A percentile compares a stretch with the other conserved stretches of the same genome.
These are phyloP conservation scores for Lachnellula arida DNA, from an alignment of 2,329 filamentous ascomycete species.

Conservation along the genomic window DNA sequence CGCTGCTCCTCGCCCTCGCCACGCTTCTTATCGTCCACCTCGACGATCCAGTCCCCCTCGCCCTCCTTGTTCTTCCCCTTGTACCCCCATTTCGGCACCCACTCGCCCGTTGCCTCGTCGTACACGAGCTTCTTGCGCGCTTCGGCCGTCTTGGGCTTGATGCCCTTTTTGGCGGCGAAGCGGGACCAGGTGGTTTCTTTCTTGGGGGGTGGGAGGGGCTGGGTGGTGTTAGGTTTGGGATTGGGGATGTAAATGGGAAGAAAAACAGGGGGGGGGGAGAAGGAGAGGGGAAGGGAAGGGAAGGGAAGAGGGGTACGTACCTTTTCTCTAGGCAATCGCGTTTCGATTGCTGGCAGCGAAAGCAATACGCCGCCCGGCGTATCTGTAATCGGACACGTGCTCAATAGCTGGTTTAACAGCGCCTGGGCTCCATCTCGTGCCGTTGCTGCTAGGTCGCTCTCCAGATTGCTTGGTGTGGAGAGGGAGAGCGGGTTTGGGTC, in stretches of 20 bases:
- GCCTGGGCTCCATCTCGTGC: slow-evolving; percentile 89
- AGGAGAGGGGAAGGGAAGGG: background rate
- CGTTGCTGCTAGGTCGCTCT: slow-evolving; percentile 64
- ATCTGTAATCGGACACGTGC: slow-evolving; percentile 74
- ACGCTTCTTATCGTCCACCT: slow-evolving; percentile 78
- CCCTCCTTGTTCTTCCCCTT: slow-evolving; percentile 83
- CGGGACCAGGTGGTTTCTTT: slow-evolving; percentile 90
- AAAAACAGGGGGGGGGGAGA: background rate
- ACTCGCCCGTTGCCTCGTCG: slow-evolving; percentile 79
- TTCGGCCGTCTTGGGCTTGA: slow-evolving; percentile 81
- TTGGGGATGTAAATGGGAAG: background rate
- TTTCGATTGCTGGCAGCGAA: slow-evolving; percentile 65
- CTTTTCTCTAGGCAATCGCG: slow-evolving; percentile 82
- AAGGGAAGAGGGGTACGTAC: slow-evolving; percentile 13
- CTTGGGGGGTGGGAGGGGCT: slow-evolving; percentile 73
- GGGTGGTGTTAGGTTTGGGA: slow-evolving; percentile 3
- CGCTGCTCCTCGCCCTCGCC: slow-evolving; percentile 54
- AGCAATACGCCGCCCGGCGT: slow-evolving; percentile 69
- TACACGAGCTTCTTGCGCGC: slow-evolving; percentile 72
- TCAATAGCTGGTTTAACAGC: slow-evolving; percentile 91
- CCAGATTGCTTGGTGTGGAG: slow-evolving; percentile 46
- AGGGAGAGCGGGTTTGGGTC: slow-evolving; percentile 79
- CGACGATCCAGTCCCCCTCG: slow-evolving; percentile 83
- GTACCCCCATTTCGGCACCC: slow-evolving; percentile 94
- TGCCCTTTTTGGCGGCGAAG: slow-evolving; percentile 96